Evolutionary conservation across 768 basidiomycete species (phyloP).

Genomic region (Lactarius psammicola): DNA sequence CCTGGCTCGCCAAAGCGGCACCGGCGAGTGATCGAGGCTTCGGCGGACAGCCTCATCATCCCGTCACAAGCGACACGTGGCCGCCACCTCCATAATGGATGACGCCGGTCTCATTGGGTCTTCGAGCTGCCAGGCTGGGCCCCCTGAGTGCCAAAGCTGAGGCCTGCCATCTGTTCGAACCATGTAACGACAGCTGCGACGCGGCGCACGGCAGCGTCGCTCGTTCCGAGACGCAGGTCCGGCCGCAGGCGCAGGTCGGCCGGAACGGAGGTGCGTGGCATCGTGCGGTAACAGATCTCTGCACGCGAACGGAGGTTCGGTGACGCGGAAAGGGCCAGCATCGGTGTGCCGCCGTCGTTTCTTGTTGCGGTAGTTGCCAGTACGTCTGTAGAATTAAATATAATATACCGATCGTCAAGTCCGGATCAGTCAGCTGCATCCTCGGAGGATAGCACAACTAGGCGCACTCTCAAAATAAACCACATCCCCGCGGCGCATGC

Average conservation of each 20-base stretch:
- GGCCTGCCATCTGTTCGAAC: conserved; percentile 71
- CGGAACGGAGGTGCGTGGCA: conserved; percentile 49
- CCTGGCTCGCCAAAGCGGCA: conserved; percentile 2
- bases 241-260: conserved; percentile 60
- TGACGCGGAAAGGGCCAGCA: conserved; percentile 54
- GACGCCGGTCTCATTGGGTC: background rate
- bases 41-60: conserved; percentile 24
- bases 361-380: conserved; percentile 46
- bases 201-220: conserved; percentile 64
- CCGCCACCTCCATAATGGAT: background rate
- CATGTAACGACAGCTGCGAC: conserved; percentile 65
- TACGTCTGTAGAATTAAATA: conserved; percentile 45
- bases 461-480: conserved; percentile 64
- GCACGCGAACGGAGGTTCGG: conserved; percentile 59
- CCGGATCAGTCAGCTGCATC: background rate
- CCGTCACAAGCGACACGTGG: conserved; percentile 6
- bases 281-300: conserved; percentile 75
- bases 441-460: conserved; percentile 16
- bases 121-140: background rate
- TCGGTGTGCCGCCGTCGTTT: conserved; percentile 4
- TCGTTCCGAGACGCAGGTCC: conserved; percentile 67
- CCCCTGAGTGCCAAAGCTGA: conserved; percentile 31
- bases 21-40: background rate
- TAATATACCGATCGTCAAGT: conserved; percentile 19
- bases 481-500: conserved; percentile 68